Base-by-base conservation (phyloP, 148 eudicot genomes). In the Camellia japonica region DNA sequence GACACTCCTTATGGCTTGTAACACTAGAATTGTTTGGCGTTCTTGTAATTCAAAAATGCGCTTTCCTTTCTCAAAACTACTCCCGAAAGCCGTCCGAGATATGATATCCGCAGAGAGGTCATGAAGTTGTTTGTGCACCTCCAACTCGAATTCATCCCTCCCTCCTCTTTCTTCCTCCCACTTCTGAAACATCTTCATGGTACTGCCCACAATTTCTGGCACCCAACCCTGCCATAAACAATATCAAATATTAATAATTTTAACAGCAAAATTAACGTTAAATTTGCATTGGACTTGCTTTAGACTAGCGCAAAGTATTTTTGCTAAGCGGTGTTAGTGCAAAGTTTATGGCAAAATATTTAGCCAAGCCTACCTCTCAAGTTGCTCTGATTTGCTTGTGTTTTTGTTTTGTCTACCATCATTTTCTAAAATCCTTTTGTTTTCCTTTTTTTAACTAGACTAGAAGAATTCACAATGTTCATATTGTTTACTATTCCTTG, bases 71-170 rank as follows among this genome's bases (percentile, higher is more conserved):
- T 88, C 90, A 16, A 82, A 94, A 65, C 87, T 89, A 82, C 98
- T 94, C 10, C 98, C 96, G 74, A 94, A 94, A 14, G 98, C 98
- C n/a, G 94, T 92, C 71, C 89, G 73, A 1, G 97, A 92, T 76
- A 94, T 90, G 15, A 94, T 81, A 44, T 94, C 98, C 0, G 93
- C 94, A 7, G 93, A 88, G 7, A 92, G 89, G 14, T 80, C 72
- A 71, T 92, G 93, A 75, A 94, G 82, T 75, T 92, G 89, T 78
- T 81, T 82, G 79, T 88, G 82, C 82, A 91, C 88, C 30, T 92
- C 98, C 6, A 94, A 1, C 82, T 94, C 98, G 16, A 92, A 86
- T 47, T 94, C 93, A 10, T 85, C 87, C 47, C 79, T 83, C 9
- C 78, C 88, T 80, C 51, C 76, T 49, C 83, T 78, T 16, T 61